These are phyloP conservation scores for Evernia prunastri DNA, from an alignment of 495 filamentous ascomycete genomes.

Conservation along the genomic window DNA sequence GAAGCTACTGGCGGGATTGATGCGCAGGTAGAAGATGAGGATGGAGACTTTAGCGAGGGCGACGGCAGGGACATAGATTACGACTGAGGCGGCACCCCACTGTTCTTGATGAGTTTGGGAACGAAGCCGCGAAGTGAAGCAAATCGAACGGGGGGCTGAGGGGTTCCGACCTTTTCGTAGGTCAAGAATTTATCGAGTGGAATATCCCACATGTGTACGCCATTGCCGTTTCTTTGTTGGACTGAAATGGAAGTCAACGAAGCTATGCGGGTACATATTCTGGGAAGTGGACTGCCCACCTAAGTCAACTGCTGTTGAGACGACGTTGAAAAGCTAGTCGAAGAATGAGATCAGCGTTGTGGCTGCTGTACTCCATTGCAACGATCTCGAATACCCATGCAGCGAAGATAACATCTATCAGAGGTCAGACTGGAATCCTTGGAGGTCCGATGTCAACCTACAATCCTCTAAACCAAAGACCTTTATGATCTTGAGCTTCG, in stretches of 20 bases:
- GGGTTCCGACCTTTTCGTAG: conserved; percentile 26
- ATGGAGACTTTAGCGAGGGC: conserved; percentile 40
- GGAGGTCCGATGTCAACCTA: conserved; percentile 18
- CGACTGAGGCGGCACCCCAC: conserved; percentile 30
- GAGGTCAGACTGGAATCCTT: not conserved
- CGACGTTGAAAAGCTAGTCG: no score
- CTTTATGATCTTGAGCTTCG: conserved; percentile 32
- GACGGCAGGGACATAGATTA: conserved; percentile 36
- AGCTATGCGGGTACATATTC: no score
- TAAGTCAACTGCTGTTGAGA: conserved; percentile 6
- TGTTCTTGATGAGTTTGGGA: conserved; percentile 7
- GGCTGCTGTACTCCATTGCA: no score
- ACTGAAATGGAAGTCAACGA: no score
- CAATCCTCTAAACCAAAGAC: conserved; percentile 38
- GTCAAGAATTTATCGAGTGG: conserved; percentile 14
- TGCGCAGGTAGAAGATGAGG: conserved; percentile 45
- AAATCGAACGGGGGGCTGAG: no score
- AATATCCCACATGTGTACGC: conserved; percentile 33
- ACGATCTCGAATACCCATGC: conserved; percentile 31
- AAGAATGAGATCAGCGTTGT: no score
- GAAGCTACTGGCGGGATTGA: conserved; percentile 38
- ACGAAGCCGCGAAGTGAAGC: no score
- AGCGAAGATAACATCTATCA: conserved; percentile 30
- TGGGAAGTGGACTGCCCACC: not conserved
- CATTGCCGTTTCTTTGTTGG: conserved; percentile 23